These are phyloP conservation scores for Sarocladium kiliense DNA, from an alignment of 2,329 filamentous ascomycete species.

Conservation along the genomic window DNA sequence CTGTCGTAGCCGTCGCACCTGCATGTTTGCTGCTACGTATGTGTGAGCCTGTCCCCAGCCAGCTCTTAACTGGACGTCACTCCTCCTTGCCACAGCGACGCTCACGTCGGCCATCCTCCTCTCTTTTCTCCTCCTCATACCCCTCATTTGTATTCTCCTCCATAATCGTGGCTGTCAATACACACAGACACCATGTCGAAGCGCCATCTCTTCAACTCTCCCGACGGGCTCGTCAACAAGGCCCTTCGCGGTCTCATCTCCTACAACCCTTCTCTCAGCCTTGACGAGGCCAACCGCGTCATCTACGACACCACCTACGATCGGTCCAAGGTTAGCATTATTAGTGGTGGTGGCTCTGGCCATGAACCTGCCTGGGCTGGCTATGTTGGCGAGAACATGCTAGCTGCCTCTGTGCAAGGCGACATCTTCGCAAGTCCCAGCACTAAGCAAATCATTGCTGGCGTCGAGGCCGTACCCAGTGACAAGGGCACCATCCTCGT, in stretches of 20 bases:
- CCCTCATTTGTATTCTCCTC: not conserved
- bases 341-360: slow-evolving; percentile 52
- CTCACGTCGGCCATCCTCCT: not conserved
- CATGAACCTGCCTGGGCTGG: slow-evolving; percentile 60
- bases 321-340: slow-evolving; percentile 40
- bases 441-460: slow-evolving; percentile 57
- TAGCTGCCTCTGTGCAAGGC: slow-evolving; percentile 56
- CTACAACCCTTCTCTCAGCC: slow-evolving; percentile 45
- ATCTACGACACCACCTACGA: slow-evolving; percentile 43
- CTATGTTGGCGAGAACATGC: slow-evolving; percentile 57
- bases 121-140: not conserved
- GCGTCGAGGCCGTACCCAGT: slow-evolving; percentile 49
- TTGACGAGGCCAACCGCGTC: slow-evolving; percentile 46
- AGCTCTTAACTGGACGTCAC: slow-evolving; percentile 7
- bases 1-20: not conserved
- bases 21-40: not conserved
- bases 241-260: slow-evolving; percentile 44
- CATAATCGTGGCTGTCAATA: not conserved
- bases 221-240: slow-evolving; percentile 50
- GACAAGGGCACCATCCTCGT: slow-evolving; percentile 53
- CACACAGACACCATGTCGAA: slow-evolving; percentile 38
- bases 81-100: not conserved
- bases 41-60: not conserved
- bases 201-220: slow-evolving; percentile 46
- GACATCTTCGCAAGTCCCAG: slow-evolving; percentile 61